phyloP scores from a whole-genome alignment of 2,329 filamentous ascomycete species.

The Daldinia sp. region DNA sequence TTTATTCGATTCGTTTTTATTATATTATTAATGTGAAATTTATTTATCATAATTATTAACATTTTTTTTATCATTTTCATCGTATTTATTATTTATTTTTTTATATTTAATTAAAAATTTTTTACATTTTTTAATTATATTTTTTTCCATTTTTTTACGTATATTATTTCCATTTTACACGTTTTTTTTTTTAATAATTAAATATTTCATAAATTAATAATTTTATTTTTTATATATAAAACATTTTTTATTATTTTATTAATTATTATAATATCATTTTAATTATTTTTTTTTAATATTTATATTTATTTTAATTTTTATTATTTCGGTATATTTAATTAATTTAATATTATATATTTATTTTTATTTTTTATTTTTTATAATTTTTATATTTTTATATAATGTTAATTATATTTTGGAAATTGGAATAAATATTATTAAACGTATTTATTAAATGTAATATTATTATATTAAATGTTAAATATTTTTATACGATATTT shows the following conservation, averaged over 20 bases:
- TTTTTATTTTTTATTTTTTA: background rate
- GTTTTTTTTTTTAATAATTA: background rate
- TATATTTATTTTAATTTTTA: background rate
- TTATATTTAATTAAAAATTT: background rate
- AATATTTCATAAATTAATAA: constrained; percentile 1
- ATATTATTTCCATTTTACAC: background rate
- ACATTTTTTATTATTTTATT: background rate
- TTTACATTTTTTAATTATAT: background rate
- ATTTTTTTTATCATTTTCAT: too few relatives aligned
- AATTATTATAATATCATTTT: background rate
- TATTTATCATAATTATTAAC: too few relatives aligned
- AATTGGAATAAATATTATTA: too few relatives aligned
- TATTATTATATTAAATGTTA: too few relatives aligned
- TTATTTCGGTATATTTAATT: background rate
- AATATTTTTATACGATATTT: too few relatives aligned
- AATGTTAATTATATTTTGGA: too few relatives aligned
- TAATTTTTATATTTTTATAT: too few relatives aligned
- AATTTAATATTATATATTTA: constrained; percentile 2
- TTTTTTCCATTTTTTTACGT: background rate
- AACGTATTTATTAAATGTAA: too few relatives aligned
- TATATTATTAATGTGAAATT: too few relatives aligned
- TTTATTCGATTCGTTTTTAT: too few relatives aligned
- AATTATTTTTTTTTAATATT: background rate
- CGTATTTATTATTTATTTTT: too few relatives aligned
- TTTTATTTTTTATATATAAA: constrained; percentile 2